These are phyloP conservation scores for Wallacemonas rigidus DNA, from an alignment of 208 protist species.

Conservation along the genomic window DNA sequence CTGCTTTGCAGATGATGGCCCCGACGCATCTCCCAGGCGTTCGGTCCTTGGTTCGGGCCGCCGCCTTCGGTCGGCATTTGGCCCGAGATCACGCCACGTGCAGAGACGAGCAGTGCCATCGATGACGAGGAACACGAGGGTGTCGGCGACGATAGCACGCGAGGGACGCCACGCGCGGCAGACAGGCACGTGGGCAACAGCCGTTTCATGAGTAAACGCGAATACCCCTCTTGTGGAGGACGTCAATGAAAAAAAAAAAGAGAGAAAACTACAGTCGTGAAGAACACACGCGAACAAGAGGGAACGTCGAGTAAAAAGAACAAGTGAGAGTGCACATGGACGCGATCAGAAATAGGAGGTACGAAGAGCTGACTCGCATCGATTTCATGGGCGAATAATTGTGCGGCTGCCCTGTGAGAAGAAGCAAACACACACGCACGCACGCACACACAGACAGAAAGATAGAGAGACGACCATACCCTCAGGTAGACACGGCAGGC, in stretches of 20 bases:
- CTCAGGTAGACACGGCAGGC: too few species aligned
- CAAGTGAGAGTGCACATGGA: too few species aligned
- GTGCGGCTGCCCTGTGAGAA: too few species aligned
- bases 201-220: slow-evolving; percentile 7
- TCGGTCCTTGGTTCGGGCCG: slow-evolving; percentile 2
- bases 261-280: not conserved
- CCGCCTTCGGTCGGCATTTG: slow-evolving; percentile 52
- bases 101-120: not conserved
- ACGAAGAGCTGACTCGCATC: too few species aligned
- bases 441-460: too few species aligned
- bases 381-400: too few species aligned
- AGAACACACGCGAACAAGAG: too few species aligned
- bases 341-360: too few species aligned
- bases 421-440: too few species aligned
- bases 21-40: slow-evolving; percentile 59
- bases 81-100: slow-evolving; percentile 51
- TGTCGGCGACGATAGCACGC: not conserved
- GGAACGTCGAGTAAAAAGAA: too few species aligned
- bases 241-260: not conserved
- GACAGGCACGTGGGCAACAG: not conserved
- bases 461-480: too few species aligned
- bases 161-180: not conserved
- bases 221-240: too few species aligned
- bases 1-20: slow-evolving; percentile 82
- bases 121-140: not conserved